phyloP scores from a whole-genome alignment of 208 protist species.

The Leptomonas pyrrhocoris region DNA sequence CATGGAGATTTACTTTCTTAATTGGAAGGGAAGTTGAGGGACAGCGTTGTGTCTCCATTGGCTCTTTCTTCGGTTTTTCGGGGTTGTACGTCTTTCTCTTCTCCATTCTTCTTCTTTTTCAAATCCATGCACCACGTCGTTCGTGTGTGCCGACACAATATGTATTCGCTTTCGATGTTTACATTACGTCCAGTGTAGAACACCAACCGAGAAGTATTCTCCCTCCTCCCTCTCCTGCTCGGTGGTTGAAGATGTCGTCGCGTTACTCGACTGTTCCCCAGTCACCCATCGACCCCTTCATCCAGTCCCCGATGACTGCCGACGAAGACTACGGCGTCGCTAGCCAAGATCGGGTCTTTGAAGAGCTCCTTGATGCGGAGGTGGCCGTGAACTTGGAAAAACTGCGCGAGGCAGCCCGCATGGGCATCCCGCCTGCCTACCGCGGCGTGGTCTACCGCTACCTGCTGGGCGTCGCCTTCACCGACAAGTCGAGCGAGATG shows the following conservation, averaged over 20 bases:
- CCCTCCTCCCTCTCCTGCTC: neutral
- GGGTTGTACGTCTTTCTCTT: no score
- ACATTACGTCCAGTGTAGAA: no score
- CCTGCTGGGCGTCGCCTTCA: constrained; percentile 73
- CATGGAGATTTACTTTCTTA: no score
- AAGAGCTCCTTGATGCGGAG: constrained; percentile 86
- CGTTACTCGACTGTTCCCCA: constrained; percentile 8
- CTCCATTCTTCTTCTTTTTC: no score
- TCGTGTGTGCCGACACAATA: no score
- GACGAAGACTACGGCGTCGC: constrained; percentile 26
- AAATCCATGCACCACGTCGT: no score
- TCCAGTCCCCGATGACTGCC: constrained; percentile 5
- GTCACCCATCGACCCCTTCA: constrained; percentile 14
- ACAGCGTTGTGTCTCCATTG: no score
- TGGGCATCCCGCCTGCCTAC: constrained; percentile 67
- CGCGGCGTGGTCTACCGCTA: constrained; percentile 85
- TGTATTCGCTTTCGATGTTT: no score
- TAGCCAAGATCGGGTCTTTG: constrained; percentile 54
- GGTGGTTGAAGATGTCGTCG: neutral
- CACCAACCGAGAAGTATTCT: no score
- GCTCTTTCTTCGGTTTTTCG: no score
- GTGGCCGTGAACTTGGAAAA: constrained; percentile 67
- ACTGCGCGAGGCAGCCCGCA: constrained; percentile 76
- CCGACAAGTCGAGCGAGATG: constrained; percentile 87
- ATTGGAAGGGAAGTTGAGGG: no score